phyloP scores from a whole-genome alignment of 164 flowering plant genomes.

The Amborella trichopoda region DNA sequence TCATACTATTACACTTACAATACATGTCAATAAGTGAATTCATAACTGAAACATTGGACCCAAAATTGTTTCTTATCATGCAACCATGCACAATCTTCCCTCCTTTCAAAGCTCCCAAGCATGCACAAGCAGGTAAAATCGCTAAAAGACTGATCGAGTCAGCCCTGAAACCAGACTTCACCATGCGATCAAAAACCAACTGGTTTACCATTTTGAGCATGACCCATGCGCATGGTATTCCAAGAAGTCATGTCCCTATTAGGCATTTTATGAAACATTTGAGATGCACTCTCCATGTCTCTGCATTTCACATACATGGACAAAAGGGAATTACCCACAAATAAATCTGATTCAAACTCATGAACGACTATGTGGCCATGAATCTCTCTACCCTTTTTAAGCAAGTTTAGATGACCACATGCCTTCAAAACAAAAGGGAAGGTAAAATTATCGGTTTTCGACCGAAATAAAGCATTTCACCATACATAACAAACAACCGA shows the following conservation, averaged over 20 bases:
- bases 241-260: constrained; percentile 34
- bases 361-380: constrained; percentile 27
- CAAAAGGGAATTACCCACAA: constrained; percentile 33
- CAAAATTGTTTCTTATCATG: constrained; percentile 15
- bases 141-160: constrained; percentile 29
- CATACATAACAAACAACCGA: constrained; percentile 21
- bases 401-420: constrained; percentile 27
- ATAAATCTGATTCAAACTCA: constrained; percentile 29
- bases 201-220: constrained; percentile 20
- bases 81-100: constrained; percentile 30
- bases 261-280: constrained; percentile 35
- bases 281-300: constrained; percentile 18
- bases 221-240: constrained; percentile 37
- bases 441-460: constrained; percentile 29
- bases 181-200: constrained; percentile 12
- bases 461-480: constrained; percentile 29
- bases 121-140: constrained; percentile 23
- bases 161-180: constrained; percentile 9
- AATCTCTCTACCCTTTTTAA: constrained; percentile 21
- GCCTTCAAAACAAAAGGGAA: constrained; percentile 54
- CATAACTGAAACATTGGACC: constrained; percentile 8
- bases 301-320: constrained; percentile 32
- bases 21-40: constrained; percentile 37
- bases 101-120: constrained; percentile 12
- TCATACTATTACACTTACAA: constrained; percentile 14